These are phyloP conservation scores for Fusarium transvaalense DNA, from an alignment of 2,329 filamentous ascomycete species.

Conservation along the genomic window DNA sequence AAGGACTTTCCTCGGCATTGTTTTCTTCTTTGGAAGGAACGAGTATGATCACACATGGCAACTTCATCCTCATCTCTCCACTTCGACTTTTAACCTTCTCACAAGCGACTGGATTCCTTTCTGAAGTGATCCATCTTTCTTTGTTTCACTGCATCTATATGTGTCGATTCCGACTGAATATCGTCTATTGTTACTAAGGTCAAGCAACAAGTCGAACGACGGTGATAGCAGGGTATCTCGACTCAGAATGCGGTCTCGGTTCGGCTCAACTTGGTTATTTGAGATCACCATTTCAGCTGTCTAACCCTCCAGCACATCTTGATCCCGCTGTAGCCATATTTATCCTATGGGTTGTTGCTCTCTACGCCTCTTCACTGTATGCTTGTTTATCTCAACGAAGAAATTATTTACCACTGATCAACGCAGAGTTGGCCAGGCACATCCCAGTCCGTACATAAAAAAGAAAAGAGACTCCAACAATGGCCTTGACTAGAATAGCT, in stretches of 20 bases:
- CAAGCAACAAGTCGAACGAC: conserved; percentile 14
- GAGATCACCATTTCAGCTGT: background rate
- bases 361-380: background rate
- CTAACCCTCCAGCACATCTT: conserved; percentile 5
- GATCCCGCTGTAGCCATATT: conserved; percentile 8
- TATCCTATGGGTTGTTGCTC: background rate
- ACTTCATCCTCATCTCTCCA: conserved; percentile 11
- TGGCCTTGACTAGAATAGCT: background rate
- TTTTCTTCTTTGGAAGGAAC: conserved; percentile 21
- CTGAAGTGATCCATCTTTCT: conserved; percentile 22
- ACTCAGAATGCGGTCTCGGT: conserved; percentile 1
- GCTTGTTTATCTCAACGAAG: too few relatives aligned
- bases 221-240: conserved; percentile 9
- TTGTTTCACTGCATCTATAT: background rate
- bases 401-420: too few relatives aligned
- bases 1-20: conserved; percentile 35
- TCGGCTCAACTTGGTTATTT: conserved; percentile 3
- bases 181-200: conserved; percentile 13
- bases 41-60: background rate
- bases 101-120: conserved; percentile 1
- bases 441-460: background rate
- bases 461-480: conserved; percentile 2
- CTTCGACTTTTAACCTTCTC: conserved; percentile 2
- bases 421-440: background rate
- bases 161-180: conserved; percentile 22